Conservation (phyloP, 495 filamentous ascomycete species). For the Aspergillus sclerotiicarbonarius region DNA sequence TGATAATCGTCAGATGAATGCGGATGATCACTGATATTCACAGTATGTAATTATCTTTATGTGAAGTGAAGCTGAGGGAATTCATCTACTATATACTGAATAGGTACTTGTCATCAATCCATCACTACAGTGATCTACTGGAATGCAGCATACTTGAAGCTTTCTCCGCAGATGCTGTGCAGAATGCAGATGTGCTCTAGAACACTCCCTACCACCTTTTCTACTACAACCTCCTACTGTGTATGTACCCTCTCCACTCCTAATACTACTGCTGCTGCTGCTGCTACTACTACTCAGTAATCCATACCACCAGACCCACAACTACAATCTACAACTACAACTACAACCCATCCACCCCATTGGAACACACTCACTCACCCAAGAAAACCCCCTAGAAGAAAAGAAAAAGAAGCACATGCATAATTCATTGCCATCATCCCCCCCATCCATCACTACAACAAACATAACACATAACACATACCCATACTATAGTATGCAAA, state of each 20-base stretch:
- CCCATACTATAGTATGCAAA: no score
- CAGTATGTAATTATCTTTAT: no score
- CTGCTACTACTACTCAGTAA: no score
- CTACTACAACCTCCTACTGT: constrained; percentile 26
- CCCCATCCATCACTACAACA: background rate
- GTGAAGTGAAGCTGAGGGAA: no score
- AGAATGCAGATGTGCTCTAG: background rate
- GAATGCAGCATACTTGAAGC: constrained; percentile 19
- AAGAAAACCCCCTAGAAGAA: background rate
- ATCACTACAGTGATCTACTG: constrained; percentile 34
- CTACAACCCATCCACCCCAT: background rate
- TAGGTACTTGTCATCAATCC: background rate
- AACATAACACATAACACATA: background rate
- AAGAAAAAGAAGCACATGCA: background rate
- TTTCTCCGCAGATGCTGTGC: background rate
- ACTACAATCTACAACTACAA: background rate
- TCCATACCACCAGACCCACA: background rate
- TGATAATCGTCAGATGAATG: constrained; percentile 3
- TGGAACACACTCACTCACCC: background rate
- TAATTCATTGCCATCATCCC: background rate
- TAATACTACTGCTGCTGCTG: background rate
- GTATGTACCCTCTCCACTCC: background rate
- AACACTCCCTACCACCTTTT: constrained; percentile 17
- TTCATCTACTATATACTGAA: background rate
- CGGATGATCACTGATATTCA: background rate